These are phyloP conservation scores for Coriolopsis trogii DNA, from an alignment of 1,284 basidiomycete genomes.

Conservation along the genomic window DNA sequence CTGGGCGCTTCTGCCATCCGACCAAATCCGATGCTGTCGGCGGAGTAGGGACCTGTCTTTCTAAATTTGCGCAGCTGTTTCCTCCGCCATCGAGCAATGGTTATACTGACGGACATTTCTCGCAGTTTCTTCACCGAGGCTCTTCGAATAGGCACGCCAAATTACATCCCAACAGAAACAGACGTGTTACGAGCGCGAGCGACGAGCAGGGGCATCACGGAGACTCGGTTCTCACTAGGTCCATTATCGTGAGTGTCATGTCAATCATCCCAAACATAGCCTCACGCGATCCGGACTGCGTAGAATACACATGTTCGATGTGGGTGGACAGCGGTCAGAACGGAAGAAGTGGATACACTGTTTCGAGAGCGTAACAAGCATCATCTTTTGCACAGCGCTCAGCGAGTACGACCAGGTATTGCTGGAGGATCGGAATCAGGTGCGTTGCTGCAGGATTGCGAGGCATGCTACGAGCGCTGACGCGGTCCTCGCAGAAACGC, in stretches of 20 bases:
- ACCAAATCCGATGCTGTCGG: slow-evolving; percentile 2
- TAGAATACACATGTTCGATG: slow-evolving; percentile 95
- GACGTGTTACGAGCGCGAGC: slow-evolving; percentile 90
- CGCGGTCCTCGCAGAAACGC: slow-evolving; percentile 67
- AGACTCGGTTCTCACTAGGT: slow-evolving; percentile 82
- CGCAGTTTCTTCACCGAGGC: slow-evolving; percentile 88
- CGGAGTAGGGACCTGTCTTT: no score
- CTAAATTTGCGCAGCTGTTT: no score
- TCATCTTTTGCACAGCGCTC: slow-evolving; percentile 94
- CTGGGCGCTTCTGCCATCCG: background rate
- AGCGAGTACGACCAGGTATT: slow-evolving; percentile 94
- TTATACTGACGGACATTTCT: slow-evolving; percentile 2
- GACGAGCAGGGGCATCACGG: slow-evolving; percentile 93
- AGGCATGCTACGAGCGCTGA: slow-evolving; percentile 32
- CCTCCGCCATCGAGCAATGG: no score
- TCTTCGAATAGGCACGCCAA: slow-evolving; percentile 75
- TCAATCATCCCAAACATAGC: background rate
- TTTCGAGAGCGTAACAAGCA: slow-evolving; percentile 93
- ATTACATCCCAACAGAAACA: slow-evolving; percentile 86
- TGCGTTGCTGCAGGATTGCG: slow-evolving; percentile 37
- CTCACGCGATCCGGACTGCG: slow-evolving; percentile 17
- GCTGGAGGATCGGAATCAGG: slow-evolving; percentile 80
- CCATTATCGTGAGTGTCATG: slow-evolving; percentile 59
- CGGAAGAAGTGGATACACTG: slow-evolving; percentile 96
- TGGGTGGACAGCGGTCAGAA: slow-evolving; percentile 92